Evolutionary conservation across 495 filamentous ascomycete species (phyloP).

Genomic region (Neurospora sp.): DNA sequence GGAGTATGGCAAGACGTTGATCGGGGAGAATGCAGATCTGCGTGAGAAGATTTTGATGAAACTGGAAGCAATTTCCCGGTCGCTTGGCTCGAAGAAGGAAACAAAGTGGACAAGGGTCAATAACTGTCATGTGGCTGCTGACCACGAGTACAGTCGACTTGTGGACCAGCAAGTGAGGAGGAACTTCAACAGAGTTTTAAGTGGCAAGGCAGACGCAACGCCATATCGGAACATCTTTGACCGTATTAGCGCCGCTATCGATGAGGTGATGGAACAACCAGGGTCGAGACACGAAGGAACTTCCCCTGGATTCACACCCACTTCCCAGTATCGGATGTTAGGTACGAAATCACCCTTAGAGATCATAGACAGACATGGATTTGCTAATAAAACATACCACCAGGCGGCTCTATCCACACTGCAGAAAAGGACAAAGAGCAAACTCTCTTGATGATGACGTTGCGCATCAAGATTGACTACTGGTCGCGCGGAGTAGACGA

Average conservation of each 20-base stretch:
- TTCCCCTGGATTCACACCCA: neutral
- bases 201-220: neutral
- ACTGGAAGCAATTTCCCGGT: neutral
- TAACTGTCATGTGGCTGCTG: neutral
- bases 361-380: neutral
- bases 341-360: neutral
- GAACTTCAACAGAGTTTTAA: neutral
- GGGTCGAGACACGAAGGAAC: neutral
- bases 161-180: neutral
- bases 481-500: constrained; percentile 15
- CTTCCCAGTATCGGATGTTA: neutral
- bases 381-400: neutral
- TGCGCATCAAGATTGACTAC: constrained; percentile 16
- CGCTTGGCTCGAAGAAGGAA: neutral
- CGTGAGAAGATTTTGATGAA: too few species aligned
- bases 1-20: too few species aligned
- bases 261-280: neutral
- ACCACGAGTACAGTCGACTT: neutral
- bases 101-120: neutral
- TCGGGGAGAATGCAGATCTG: too few species aligned
- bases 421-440: constrained; percentile 7
- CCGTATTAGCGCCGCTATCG: neutral
- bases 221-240: too few species aligned
- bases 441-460: constrained; percentile 4
- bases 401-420: constrained; percentile 3